phyloP scores from a whole-genome alignment of 768 basidiomycete genomes.

The Lactifluus hygrophoroides region DNA sequence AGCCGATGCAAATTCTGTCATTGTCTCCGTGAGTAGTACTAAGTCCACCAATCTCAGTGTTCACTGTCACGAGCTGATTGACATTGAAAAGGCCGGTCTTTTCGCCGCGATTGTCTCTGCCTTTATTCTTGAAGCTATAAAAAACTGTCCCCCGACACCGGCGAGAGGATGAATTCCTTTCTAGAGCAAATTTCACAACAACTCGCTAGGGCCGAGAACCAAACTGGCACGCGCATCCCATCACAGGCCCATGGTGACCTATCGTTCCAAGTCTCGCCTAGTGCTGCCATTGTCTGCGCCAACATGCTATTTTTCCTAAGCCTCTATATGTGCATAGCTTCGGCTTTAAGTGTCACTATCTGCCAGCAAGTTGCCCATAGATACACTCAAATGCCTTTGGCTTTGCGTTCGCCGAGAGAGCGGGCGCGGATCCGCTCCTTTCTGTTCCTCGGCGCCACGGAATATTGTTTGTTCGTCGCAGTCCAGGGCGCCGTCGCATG shows the following conservation, averaged over 20 bases:
- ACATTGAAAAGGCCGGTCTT: slow-evolving; percentile 17
- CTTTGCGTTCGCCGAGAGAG: not conserved
- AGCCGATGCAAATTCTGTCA: slow-evolving; percentile 1
- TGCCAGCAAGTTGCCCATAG: not conserved
- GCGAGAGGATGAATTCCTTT: not conserved
- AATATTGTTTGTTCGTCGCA: not conserved
- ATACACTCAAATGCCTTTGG: not conserved
- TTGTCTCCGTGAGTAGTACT: slow-evolving; percentile 6
- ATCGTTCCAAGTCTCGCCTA: not conserved
- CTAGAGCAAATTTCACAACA: not conserved
- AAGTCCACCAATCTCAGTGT: not conserved
- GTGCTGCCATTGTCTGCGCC: not conserved
- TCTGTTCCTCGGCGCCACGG: not conserved
- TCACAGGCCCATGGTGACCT: not conserved
- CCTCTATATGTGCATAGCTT: not conserved
- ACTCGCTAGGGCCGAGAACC: not conserved
- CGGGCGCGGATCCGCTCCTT: not conserved
- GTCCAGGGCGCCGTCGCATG: not conserved
- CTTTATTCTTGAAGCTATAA: slow-evolving; percentile 19
- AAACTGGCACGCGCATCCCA: not conserved
- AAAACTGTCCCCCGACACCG: slow-evolving; percentile 6
- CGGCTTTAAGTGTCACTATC: not conserved
- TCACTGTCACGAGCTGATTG: not conserved
- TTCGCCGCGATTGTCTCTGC: slow-evolving; percentile 21
- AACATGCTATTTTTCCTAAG: not conserved